These are phyloP conservation scores for Acanthamoeba triangularis DNA, from an alignment of 208 protist genomes.

Conservation along the genomic window DNA sequence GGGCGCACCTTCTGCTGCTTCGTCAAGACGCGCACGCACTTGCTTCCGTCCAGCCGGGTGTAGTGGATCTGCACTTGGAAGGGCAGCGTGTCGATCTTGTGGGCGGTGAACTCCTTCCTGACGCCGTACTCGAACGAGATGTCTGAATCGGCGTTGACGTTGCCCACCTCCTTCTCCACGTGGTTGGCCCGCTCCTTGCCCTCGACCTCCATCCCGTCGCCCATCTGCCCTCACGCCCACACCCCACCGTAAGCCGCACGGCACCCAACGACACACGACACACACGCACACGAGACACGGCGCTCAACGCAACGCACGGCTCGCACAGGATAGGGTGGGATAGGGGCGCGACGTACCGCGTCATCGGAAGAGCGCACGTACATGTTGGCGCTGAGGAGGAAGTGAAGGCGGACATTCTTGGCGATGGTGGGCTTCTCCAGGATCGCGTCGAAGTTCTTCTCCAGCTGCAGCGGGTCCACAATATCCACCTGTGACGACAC, in stretches of 20 bases:
- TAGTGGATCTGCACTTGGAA: slow-evolving; percentile 78
- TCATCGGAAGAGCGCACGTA: background rate
- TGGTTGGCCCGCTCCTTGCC: slow-evolving; percentile 13
- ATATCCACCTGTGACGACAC: slow-evolving; percentile 65
- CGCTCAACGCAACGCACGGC: too few relatives aligned
- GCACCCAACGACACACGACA: too few relatives aligned
- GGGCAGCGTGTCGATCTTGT: background rate
- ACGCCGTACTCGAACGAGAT: slow-evolving; percentile 29
- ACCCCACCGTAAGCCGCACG: background rate
- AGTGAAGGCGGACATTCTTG: slow-evolving; percentile 72
- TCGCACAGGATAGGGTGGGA: background rate
- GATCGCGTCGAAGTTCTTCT: slow-evolving; percentile 77
- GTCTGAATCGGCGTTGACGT: slow-evolving; percentile 31
- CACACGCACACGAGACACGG: background rate
- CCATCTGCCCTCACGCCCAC: background rate
- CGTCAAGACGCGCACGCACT: slow-evolving; percentile 81
- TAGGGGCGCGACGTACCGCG: background rate
- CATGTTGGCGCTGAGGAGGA: slow-evolving; percentile 38
- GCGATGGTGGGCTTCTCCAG: slow-evolving; percentile 82
- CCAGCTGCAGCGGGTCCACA: slow-evolving; percentile 82
- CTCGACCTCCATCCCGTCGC: background rate
- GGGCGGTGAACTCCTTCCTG: background rate
- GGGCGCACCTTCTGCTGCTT: background rate
- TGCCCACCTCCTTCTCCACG: slow-evolving; percentile 47
- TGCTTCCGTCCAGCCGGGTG: slow-evolving; percentile 80